Evolutionary conservation across 768 basidiomycete genomes (phyloP).

Genomic region (Infundibulicybe gibba): DNA sequence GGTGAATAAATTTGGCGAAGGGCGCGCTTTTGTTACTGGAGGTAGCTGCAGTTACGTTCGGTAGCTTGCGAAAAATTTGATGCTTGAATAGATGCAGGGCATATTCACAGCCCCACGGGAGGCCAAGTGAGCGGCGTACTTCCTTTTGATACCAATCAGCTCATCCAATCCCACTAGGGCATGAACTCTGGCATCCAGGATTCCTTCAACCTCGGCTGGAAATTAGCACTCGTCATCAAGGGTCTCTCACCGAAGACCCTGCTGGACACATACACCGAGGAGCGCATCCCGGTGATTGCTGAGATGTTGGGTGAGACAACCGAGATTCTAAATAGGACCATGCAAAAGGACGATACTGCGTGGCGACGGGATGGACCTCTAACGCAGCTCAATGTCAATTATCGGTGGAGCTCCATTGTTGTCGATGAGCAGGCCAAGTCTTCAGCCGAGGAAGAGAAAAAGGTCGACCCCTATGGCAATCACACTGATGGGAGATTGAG

Average conservation of each 20-base stretch:
- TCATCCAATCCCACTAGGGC: not conserved
- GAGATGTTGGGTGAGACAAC: conserved; percentile 40
- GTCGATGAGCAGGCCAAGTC: conserved; percentile 20
- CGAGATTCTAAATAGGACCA: conserved; percentile 17
- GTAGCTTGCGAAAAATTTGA: conserved; percentile 6
- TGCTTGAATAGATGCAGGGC: conserved; percentile 40
- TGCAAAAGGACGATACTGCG: conserved; percentile 9
- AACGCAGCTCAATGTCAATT: conserved; percentile 40
- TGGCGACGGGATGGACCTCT: conserved; percentile 13
- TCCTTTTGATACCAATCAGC: not conserved
- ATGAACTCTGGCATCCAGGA: conserved; percentile 22
- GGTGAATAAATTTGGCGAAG: conserved; percentile 36
- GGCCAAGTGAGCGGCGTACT: conserved; percentile 1
- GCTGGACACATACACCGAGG: conserved; percentile 36
- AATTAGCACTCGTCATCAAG: conserved; percentile 37
- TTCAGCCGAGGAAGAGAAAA: conserved; percentile 8
- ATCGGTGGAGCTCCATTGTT: conserved; percentile 37
- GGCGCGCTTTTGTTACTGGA: conserved; percentile 45
- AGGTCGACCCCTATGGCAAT: conserved; percentile 19
- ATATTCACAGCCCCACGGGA: conserved; percentile 15
- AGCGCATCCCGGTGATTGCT: conserved; percentile 42
- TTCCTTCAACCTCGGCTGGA: conserved; percentile 40
- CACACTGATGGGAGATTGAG: conserved; percentile 14
- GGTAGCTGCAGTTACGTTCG: conserved; percentile 23
- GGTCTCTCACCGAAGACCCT: conserved; percentile 27